Percentiles rank a stretch among this genome's conserved stretches.
Evolutionary conservation across 2,329 filamentous ascomycete genomes (phyloP).

Genomic region (Xylariaceae sp.): DNA sequence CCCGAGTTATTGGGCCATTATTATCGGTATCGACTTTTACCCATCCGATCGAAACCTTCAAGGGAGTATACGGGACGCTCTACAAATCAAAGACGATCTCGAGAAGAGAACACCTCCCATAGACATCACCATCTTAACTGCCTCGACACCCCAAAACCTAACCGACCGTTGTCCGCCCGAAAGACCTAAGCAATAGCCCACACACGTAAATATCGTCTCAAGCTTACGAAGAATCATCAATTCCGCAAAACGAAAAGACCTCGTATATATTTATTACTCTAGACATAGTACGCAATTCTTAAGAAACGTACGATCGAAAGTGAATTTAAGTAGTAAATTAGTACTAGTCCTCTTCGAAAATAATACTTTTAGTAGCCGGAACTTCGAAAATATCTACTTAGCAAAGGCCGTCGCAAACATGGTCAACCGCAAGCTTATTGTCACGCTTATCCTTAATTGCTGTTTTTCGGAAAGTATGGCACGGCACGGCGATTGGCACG

Average conservation of each 20-base stretch:
- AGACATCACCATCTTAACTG: neutral
- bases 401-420: constrained; percentile 1
- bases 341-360: too few species aligned
- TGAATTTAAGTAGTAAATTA: too few species aligned
- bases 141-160: constrained; percentile 1
- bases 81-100: constrained; percentile 1
- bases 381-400: neutral
- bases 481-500: neutral
- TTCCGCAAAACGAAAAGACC: constrained; percentile 1
- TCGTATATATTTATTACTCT: constrained; percentile 12
- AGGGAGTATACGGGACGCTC: constrained; percentile 2
- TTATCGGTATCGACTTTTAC: constrained; percentile 6
- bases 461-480: constrained; percentile 7
- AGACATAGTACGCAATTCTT: constrained; percentile 6
- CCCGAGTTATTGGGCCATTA: constrained; percentile 1
- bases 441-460: constrained; percentile 11
- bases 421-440: constrained; percentile 5
- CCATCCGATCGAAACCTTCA: constrained; percentile 1
- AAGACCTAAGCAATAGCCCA: neutral
- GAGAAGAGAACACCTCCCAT: neutral
- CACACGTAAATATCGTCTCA: constrained; percentile 3
- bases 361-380: neutral
- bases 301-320: neutral
- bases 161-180: neutral
- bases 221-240: neutral